Evolutionary conservation across 108 stramenopile species (phyloP), one percentile per base, ranked within the genome.

Genomic region (Fragilaria radians): DNA sequence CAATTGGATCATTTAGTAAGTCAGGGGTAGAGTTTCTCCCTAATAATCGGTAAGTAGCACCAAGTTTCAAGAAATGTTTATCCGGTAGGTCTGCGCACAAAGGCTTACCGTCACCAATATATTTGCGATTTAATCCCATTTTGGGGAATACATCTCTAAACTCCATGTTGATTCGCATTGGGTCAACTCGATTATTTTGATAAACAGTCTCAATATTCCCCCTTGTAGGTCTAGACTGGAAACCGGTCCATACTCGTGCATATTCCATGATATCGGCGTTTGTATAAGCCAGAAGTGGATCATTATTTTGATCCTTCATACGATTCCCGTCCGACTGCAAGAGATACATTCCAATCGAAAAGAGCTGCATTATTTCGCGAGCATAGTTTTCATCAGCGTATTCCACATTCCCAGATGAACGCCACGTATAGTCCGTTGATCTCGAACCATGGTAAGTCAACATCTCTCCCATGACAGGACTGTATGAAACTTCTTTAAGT

Each of bases 81-180:
- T 11, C 33, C 18, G 82, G 82, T 0, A 85, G 50, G 51, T 88
- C 83, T 4, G 45, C 51, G 46, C 87, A 88, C 14, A 83, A 64
- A 23, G 72, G 67, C 59, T 78, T 79, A n/a, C 73, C 56, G 59
- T 90, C 89, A 7, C 85, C 89, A 23, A 90, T 58, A 57, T 82
- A 90, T 18, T 67, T 54, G 4, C 63, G 61, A 46, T 67, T 24
- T 3, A 89, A 49, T 24, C 68, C 67, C n/a, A 59, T 54, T 25
- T 52, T 52, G 3, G 52, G 52, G 22, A 7, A 52, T 23, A 7
- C 26, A 4, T 52, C 52, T 7, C 52, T 42, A 14, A 11, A 42
- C 14, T 42, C 36, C 36, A 42, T 11, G 36, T 42, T 42, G 14
- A 83, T 79, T 61, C 60, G 52, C 81, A 89, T 78, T 11, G 85